Percentiles rank a stretch among this genome's conserved stretches.
Evolutionary conservation across 2,329 filamentous ascomycete species (phyloP).

Genomic region (Pseudopithomyces chartarum): DNA sequence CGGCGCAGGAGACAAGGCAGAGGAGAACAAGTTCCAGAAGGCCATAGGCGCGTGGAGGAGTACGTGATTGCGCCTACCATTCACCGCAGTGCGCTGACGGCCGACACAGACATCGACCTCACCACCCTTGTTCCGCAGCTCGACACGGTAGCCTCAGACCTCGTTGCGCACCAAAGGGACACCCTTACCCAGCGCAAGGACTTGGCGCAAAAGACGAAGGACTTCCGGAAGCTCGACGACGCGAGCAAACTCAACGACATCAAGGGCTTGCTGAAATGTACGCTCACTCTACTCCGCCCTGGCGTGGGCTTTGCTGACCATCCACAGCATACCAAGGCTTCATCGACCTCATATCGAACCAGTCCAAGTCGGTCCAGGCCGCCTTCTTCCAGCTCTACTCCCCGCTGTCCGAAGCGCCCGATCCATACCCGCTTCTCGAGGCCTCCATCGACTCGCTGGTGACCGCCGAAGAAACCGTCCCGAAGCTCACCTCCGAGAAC

Average conservation of each 20-base stretch:
- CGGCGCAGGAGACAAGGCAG: constrained; percentile 29
- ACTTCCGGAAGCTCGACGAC: constrained; percentile 94
- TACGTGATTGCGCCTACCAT: constrained; percentile 49
- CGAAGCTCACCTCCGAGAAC: constrained; percentile 88
- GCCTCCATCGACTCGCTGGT: constrained; percentile 94
- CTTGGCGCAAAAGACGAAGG: constrained; percentile 97
- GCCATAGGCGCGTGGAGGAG: constrained; percentile 96
- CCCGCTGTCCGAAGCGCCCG: constrained; percentile 90
- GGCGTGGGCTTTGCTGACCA: constrained; percentile 20
- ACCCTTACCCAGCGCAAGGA: constrained; percentile 97
- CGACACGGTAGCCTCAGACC: constrained; percentile 92
- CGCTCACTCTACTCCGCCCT: neutral
- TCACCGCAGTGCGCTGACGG: constrained; percentile 17
- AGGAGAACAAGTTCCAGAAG: constrained; percentile 92
- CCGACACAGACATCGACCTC: constrained; percentile 76
- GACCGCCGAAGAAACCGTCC: constrained; percentile 87
- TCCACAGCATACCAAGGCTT: constrained; percentile 90
- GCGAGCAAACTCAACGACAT: constrained; percentile 82
- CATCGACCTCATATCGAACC: constrained; percentile 93
- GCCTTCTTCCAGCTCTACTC: constrained; percentile 93
- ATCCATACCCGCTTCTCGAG: constrained; percentile 94
- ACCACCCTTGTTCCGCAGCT: constrained; percentile 81
- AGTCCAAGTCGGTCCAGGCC: constrained; percentile 91
- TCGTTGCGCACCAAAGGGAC: constrained; percentile 90
- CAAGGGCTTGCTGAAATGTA: constrained; percentile 87